Conservation (phyloP, 2,329 filamentous ascomycete genomes). For the Trichoderma sp. region DNA sequence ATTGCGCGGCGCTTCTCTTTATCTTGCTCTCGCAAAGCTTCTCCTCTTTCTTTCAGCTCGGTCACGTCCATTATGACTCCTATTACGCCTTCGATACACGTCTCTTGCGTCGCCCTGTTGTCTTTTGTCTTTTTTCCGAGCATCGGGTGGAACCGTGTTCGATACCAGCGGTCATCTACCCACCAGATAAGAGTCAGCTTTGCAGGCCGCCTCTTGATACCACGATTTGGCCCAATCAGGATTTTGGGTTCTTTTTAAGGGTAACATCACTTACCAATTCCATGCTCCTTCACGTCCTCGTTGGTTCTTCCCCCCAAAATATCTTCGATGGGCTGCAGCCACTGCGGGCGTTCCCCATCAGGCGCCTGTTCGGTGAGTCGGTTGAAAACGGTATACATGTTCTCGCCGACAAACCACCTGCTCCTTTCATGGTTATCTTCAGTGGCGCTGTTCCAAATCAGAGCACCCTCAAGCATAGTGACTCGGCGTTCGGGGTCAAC, state of each 20-base stretch:
- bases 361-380: slow-evolving; percentile 47
- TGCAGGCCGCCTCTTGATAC: background rate
- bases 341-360: slow-evolving; percentile 48
- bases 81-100: slow-evolving; percentile 69
- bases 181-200: slow-evolving; percentile 17
- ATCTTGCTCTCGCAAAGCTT: slow-evolving; percentile 63
- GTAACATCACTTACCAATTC: slow-evolving; percentile 46
- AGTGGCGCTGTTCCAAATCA: slow-evolving; percentile 55
- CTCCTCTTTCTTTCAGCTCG: slow-evolving; percentile 65
- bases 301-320: slow-evolving; percentile 62
- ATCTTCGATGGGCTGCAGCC: slow-evolving; percentile 61
- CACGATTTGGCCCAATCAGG: background rate
- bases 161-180: slow-evolving; percentile 64
- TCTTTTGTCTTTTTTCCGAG: slow-evolving; percentile 57
- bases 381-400: slow-evolving; percentile 66
- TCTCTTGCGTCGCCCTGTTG: slow-evolving; percentile 47
- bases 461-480: slow-evolving; percentile 69
- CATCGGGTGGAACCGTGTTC: slow-evolving; percentile 70
- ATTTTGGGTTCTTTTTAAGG: background rate
- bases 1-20: slow-evolving; percentile 70
- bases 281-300: slow-evolving; percentile 66
- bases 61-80: slow-evolving; percentile 81
- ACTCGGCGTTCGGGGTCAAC: slow-evolving; percentile 63
- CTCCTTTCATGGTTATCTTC: slow-evolving; percentile 44
- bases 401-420: slow-evolving; percentile 58